Evolutionary conservation across 805 yeast genomes (phyloP), one percentile per base, ranked within the genome.

Genomic region (Ogataea methanolica): DNA sequence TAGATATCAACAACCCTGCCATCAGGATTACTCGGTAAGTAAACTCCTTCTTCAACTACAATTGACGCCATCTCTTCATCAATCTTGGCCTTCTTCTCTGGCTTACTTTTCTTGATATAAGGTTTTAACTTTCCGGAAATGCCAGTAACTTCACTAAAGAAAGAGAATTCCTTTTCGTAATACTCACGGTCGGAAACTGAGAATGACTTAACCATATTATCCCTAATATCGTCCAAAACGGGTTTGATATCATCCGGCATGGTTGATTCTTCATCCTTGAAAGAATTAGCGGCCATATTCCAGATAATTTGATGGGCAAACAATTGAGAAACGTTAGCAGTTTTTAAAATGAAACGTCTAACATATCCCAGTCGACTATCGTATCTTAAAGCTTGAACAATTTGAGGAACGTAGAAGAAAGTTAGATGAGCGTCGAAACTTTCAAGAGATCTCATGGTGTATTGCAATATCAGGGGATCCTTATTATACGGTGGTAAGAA

Each of bases 281-380:
- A 94, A 52, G 90, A 80, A 62, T 95, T 94, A 1, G 99, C 98
- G 59, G 85, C 68, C 87, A 94, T 89, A 61, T 94, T 94, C 99
- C 99, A 94, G 46, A 94, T 89, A 54, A 94, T 91, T 67, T 94
- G 99, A 66, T 94, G 99, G 0, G 98, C 91, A 73, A 94, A 94
- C 52, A 92, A 72, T 55, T 88, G 95, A 26, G 94, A 84, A 14
- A 90, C 88, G 61, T 85, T 83, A 1, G 96, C 97, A 1, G 97
- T 88, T 63, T 94, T 98, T 47, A 92, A 69, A 53, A 94, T 90
- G 62, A 87, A 88, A 56, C 89, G 77, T 57, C 88, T 89, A 40
- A 92, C 95, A 58, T 89, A 91, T 0, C 97, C 98, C 40, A 79
- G 71, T 11, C 67, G 67, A 26, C 48, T 37, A 63, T 94, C 99